Evolutionary conservation across 257 asterid genomes (phyloP).

Genomic region (Lithospermum erythrorhizon): DNA sequence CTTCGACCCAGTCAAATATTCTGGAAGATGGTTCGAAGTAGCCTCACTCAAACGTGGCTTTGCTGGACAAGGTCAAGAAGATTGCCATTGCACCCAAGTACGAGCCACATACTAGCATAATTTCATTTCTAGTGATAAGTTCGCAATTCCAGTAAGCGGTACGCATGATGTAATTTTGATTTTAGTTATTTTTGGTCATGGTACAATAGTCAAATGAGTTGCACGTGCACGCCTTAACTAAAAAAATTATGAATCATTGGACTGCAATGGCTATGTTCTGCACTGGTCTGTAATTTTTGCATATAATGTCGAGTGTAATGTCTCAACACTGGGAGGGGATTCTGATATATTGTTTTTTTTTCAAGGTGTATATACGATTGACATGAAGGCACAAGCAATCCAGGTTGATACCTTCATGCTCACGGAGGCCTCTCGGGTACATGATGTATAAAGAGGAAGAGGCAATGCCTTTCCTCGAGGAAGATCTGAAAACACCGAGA

Average conservation of each 20-base stretch:
- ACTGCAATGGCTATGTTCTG: too few relatives aligned
- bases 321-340: not conserved
- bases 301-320: not conserved
- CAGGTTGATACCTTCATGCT: conserved; percentile 89
- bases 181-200: not conserved
- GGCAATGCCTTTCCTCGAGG: conserved; percentile 85
- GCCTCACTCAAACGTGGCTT: conserved; percentile 93
- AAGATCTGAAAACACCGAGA: conserved; percentile 39
- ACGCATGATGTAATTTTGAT: not conserved
- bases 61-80: conserved; percentile 93
- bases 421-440: conserved; percentile 92
- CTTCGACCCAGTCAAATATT: conserved; percentile 75
- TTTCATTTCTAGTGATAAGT: not conserved
- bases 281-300: not conserved
- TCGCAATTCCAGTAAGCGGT: not conserved
- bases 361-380: conserved; percentile 75
- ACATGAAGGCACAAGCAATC: conserved; percentile 48
- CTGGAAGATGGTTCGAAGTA: conserved; percentile 98
- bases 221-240: too few relatives aligned
- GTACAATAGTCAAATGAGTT: not conserved
- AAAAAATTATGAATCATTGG: too few relatives aligned
- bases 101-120: not conserved
- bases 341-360: not conserved
- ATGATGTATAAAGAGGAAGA: conserved; percentile 90
- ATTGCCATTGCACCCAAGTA: too few relatives aligned